Conservation (phyloP, 2,329 filamentous ascomycete genomes). For the Diplodia corticola region DNA sequence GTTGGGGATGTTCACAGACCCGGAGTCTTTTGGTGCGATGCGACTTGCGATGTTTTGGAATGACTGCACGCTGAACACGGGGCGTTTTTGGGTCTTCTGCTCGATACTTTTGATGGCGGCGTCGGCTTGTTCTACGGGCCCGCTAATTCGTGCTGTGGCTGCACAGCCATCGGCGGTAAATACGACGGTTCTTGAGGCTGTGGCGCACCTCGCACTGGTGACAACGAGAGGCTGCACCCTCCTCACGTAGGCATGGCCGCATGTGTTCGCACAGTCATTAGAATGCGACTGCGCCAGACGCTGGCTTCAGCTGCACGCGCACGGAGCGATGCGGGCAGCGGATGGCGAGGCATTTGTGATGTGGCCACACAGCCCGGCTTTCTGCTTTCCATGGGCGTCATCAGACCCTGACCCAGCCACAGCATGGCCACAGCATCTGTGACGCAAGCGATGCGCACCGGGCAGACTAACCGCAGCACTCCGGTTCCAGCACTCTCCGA, state of each 20-base stretch:
- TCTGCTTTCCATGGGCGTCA: neutral
- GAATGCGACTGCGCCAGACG: too few relatives aligned
- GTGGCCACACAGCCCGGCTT: neutral
- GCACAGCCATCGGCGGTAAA: conserved; percentile 11
- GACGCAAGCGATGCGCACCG: conserved; percentile 2
- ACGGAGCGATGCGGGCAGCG: too few relatives aligned
- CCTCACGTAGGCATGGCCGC: too few relatives aligned
- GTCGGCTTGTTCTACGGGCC: neutral
- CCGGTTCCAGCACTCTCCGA: conserved; percentile 14
- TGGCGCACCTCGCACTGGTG: neutral
- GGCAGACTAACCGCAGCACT: neutral
- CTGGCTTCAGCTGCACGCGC: too few relatives aligned
- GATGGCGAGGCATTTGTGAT: neutral
- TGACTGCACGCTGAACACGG: neutral
- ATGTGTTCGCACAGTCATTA: too few relatives aligned
- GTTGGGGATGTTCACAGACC: neutral
- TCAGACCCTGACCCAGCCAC: neutral
- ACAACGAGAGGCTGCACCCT: neutral
- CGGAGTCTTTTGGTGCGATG: neutral
- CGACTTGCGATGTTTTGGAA: conserved; percentile 1
- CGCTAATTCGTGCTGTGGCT: neutral
- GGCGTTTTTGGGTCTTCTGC: neutral
- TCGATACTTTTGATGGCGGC: neutral
- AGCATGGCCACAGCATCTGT: neutral
- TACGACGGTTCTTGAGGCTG: conserved; percentile 2